A percentile compares a stretch with the other conserved stretches of the same genome.
Conservation (phyloP, 371 early-diverging fungal species). For the Phascolomyces articulosus region DNA sequence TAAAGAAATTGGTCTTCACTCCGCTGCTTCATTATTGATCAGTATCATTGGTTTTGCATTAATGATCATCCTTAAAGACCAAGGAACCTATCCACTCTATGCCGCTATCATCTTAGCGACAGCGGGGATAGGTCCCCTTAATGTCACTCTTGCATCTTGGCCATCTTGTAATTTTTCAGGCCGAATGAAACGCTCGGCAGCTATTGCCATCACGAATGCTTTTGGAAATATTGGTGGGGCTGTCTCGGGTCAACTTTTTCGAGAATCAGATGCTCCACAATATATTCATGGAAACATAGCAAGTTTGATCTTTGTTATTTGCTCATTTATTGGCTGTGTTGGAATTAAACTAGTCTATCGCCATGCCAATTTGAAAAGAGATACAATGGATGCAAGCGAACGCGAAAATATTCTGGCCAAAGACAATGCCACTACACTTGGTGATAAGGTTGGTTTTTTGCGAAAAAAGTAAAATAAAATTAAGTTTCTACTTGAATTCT, state of each 20-base stretch:
- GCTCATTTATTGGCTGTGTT: background rate
- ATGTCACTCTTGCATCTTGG: conserved; percentile 55
- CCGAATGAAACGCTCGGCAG: conserved; percentile 65
- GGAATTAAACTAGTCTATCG: background rate
- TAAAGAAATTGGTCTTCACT: conserved; percentile 65
- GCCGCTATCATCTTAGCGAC: conserved; percentile 53
- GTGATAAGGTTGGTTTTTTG: too few relatives aligned
- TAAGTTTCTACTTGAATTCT: too few relatives aligned
- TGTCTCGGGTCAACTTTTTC: background rate
- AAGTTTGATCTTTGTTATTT: background rate
- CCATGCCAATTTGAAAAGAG: background rate
- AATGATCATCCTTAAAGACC: conserved; percentile 41
- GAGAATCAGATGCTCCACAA: background rate
- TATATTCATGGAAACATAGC: background rate
- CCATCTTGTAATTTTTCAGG: conserved; percentile 64
- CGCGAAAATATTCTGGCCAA: background rate
- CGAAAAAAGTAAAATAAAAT: too few relatives aligned
- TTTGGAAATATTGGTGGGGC: background rate
- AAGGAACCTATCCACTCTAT: conserved; percentile 29
- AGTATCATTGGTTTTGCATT: conserved; percentile 68
- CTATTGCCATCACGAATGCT: conserved; percentile 39
- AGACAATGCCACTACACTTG: too few relatives aligned
- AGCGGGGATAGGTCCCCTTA: conserved; percentile 56
- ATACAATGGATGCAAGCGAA: background rate
- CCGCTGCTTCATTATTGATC: conserved; percentile 54